These are phyloP conservation scores for Punctularia strigosozonata DNA, from an alignment of 768 basidiomycete genomes.

Conservation along the genomic window DNA sequence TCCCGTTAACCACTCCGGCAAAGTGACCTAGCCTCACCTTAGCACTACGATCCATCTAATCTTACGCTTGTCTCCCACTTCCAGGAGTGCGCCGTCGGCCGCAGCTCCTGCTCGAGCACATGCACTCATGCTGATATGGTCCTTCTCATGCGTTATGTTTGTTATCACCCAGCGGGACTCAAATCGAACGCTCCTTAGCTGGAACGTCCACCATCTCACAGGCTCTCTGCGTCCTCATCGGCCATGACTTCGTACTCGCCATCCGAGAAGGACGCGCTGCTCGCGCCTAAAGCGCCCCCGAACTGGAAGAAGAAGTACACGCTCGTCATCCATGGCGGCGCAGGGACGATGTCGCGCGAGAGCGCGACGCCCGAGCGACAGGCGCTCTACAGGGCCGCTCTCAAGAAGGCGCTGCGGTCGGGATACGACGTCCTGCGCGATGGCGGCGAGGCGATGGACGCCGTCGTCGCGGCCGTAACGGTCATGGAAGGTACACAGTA, in stretches of 20 bases:
- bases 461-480: constrained; percentile 62
- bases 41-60: too few relatives aligned
- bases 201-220: neutral
- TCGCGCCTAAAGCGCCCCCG: neutral
- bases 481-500: constrained; percentile 49
- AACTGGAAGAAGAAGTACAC: constrained; percentile 14
- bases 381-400: constrained; percentile 41
- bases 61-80: too few relatives aligned
- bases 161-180: too few relatives aligned
- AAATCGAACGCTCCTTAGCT: too few relatives aligned
- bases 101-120: too few relatives aligned
- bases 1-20: constrained; percentile 83
- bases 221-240: neutral
- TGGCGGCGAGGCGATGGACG: constrained; percentile 79
- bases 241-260: neutral
- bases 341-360: constrained; percentile 53
- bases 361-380: constrained; percentile 49
- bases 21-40: constrained; percentile 43
- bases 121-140: neutral
- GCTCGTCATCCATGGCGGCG: constrained; percentile 73
- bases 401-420: constrained; percentile 42
- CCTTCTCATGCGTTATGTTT: neutral
- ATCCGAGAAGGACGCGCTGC: neutral
- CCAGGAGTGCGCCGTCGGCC: too few relatives aligned
- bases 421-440: constrained; percentile 51